Evolutionary conservation across 768 basidiomycete genomes (phyloP).

Genomic region (Leccinum fibrillosum): DNA sequence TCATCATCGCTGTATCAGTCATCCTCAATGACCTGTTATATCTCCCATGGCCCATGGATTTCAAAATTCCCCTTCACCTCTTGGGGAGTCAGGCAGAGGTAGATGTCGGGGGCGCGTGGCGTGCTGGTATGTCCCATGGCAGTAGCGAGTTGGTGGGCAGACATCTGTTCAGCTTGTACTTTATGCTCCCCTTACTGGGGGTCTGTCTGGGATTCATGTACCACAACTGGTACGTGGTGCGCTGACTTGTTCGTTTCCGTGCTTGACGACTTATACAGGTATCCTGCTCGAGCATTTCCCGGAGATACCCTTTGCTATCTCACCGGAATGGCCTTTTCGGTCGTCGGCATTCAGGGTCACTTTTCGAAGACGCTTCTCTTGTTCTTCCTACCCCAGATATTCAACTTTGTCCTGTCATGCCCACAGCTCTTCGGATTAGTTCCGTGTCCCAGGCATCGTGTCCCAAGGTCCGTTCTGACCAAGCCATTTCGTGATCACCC

Average conservation of each 20-base stretch:
- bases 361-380: slow-evolving; percentile 95
- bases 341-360: slow-evolving; percentile 95
- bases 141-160: slow-evolving; percentile 85
- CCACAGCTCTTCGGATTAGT: slow-evolving; percentile 95
- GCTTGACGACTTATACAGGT: slow-evolving; percentile 52
- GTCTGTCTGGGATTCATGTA: slow-evolving; percentile 89
- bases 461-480: slow-evolving; percentile 65
- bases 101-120: slow-evolving; percentile 76
- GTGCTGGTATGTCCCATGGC: slow-evolving; percentile 82
- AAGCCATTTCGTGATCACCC: not conserved
- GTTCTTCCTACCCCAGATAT: slow-evolving; percentile 97
- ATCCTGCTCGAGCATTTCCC: slow-evolving; percentile 91
- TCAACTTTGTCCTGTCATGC: slow-evolving; percentile 93
- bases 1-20: slow-evolving; percentile 89
- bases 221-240: slow-evolving; percentile 82
- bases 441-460: slow-evolving; percentile 89
- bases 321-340: slow-evolving; percentile 97
- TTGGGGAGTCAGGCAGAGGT: slow-evolving; percentile 64
- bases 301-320: slow-evolving; percentile 98
- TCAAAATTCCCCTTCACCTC: slow-evolving; percentile 68
- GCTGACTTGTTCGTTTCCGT: not conserved
- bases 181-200: slow-evolving; percentile 92
- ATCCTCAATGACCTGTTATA: slow-evolving; percentile 91
- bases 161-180: slow-evolving; percentile 94
- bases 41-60: slow-evolving; percentile 82